Evolutionary conservation across 768 basidiomycete genomes (phyloP).

Genomic region (Leucocoprinus leucothites): DNA sequence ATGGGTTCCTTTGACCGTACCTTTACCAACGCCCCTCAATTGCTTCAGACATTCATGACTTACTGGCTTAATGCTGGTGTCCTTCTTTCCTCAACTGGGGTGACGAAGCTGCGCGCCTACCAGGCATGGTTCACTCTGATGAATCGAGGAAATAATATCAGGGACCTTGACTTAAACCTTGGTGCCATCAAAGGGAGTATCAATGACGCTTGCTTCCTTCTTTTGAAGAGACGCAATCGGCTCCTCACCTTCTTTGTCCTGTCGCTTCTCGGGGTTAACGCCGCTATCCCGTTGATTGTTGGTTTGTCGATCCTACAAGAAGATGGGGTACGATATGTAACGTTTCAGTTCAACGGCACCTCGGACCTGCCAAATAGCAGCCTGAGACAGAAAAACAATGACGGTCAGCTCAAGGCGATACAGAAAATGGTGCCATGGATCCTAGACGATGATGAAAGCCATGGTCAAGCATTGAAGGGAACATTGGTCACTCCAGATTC

Average conservation of each 20-base stretch:
- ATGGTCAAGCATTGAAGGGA: slow-evolving; percentile 11
- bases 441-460: slow-evolving; percentile 6
- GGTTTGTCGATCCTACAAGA: slow-evolving; percentile 14
- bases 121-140: slow-evolving; percentile 18
- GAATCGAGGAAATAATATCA: slow-evolving; percentile 16
- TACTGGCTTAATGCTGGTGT: slow-evolving; percentile 17
- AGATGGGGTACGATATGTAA: background rate
- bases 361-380: slow-evolving; percentile 13
- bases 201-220: slow-evolving; percentile 9
- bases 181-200: slow-evolving; percentile 15
- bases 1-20: slow-evolving; percentile 13
- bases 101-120: slow-evolving; percentile 14
- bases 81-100: slow-evolving; percentile 11
- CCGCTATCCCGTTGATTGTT: slow-evolving; percentile 9
- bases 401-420: slow-evolving; percentile 12
- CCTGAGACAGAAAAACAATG: slow-evolving; percentile 3
- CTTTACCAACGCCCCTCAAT: slow-evolving; percentile 10
- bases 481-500: slow-evolving; percentile 13
- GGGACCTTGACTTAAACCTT: slow-evolving; percentile 15
- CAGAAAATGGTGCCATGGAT: slow-evolving; percentile 15
- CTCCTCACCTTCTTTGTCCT: slow-evolving; percentile 14
- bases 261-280: slow-evolving; percentile 5
- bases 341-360: slow-evolving; percentile 7
- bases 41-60: slow-evolving; percentile 16
- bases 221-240: slow-evolving; percentile 10